phyloP scores from a whole-genome alignment of 805 yeast species.

The Priceomyces carsonii region DNA sequence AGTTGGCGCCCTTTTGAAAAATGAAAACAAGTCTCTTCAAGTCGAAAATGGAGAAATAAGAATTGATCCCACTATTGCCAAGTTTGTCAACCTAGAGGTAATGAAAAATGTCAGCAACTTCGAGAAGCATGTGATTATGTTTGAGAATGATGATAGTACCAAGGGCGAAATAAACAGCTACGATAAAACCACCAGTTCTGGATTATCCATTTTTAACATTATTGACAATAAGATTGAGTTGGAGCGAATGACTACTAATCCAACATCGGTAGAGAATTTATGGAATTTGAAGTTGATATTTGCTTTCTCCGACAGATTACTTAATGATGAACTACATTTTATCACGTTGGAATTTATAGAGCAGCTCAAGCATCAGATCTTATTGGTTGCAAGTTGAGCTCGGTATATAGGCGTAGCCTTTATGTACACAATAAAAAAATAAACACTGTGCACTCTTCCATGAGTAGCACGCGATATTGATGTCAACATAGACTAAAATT shows the following conservation, averaged over 20 bases:
- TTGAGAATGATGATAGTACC: slow-evolving; percentile 21
- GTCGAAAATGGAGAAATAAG: slow-evolving; percentile 26
- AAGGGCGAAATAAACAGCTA: slow-evolving; percentile 4
- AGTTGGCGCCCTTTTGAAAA: slow-evolving; percentile 32
- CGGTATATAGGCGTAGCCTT: not conserved
- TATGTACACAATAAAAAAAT: slow-evolving; percentile 1
- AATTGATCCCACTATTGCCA: slow-evolving; percentile 19
- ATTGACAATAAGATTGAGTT: slow-evolving; percentile 60
- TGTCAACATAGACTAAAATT: not conserved
- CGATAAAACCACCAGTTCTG: slow-evolving; percentile 19
- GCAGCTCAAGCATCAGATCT: slow-evolving; percentile 46
- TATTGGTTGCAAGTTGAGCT: slow-evolving; percentile 19
- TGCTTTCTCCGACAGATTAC: slow-evolving; percentile 53
- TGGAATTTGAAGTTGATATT: slow-evolving; percentile 65
- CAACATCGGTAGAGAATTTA: slow-evolving; percentile 51
- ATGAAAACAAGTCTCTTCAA: slow-evolving; percentile 32
- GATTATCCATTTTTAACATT: slow-evolving; percentile 44
- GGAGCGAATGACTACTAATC: slow-evolving; percentile 39
- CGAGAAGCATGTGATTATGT: slow-evolving; percentile 31
- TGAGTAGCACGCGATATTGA: slow-evolving; percentile 3
- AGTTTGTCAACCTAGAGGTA: slow-evolving; percentile 22
- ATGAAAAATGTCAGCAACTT: slow-evolving; percentile 21
- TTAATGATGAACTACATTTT: slow-evolving; percentile 41
- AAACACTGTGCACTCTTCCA: slow-evolving; percentile 5
- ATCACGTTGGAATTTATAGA: slow-evolving; percentile 55